phyloP scores from a whole-genome alignment of 805 yeast species.

The Saccharomycopsis guyanensis region DNA sequence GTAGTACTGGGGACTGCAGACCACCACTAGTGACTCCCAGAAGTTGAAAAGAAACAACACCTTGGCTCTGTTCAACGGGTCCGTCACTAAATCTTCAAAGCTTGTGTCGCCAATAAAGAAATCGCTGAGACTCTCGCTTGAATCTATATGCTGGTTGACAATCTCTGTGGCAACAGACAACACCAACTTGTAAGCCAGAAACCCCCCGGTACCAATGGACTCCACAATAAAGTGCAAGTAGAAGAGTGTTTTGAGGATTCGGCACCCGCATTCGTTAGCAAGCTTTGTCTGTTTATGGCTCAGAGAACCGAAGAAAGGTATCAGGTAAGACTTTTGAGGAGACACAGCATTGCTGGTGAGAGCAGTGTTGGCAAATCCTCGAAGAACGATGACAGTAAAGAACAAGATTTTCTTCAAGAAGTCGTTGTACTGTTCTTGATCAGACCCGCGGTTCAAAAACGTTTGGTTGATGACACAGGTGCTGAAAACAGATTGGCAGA shows the following conservation, averaged over 20 bases:
- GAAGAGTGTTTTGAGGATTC: constrained; percentile 22
- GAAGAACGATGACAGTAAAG: constrained; percentile 20
- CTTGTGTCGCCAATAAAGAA: constrained; percentile 7
- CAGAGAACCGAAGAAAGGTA: neutral
- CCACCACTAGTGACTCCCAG: constrained; percentile 15
- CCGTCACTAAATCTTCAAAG: constrained; percentile 4
- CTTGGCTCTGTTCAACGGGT: constrained; percentile 8
- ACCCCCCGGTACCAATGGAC: constrained; percentile 25
- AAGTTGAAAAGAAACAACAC: constrained; percentile 12
- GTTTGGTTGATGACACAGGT: neutral
- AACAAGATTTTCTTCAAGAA: constrained; percentile 17
- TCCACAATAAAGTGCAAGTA: constrained; percentile 24
- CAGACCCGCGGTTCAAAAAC: too few species aligned
- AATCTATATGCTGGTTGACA: neutral
- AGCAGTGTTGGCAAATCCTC: constrained; percentile 19
- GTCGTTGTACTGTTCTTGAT: constrained; percentile 4
- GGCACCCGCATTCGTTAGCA: neutral
- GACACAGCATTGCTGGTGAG: neutral
- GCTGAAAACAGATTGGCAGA: neutral
- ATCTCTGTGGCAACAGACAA: constrained; percentile 3
- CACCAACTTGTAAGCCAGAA: constrained; percentile 21
- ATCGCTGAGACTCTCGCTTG: constrained; percentile 14
- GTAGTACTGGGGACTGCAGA: constrained; percentile 14
- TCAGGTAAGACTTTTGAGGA: neutral
- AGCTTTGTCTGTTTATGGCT: neutral